These are phyloP conservation scores for Shiraia bambusicola DNA, from an alignment of 2,329 filamentous ascomycete genomes.

Conservation along the genomic window DNA sequence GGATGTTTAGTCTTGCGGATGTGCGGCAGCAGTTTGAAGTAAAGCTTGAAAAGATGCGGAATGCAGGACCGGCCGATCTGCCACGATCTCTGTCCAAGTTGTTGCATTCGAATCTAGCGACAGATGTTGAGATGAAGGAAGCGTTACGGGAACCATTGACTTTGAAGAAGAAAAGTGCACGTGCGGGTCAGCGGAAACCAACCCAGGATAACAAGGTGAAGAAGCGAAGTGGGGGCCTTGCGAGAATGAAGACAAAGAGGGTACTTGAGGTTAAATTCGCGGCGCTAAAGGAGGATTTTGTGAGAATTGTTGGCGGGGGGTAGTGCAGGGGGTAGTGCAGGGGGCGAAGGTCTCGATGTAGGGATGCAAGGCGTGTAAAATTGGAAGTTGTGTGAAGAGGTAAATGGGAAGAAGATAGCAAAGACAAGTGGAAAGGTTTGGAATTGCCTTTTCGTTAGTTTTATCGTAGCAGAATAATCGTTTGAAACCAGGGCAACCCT, in stretches of 20 bases:
- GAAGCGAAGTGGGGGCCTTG: not conserved
- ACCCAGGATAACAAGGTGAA: not conserved
- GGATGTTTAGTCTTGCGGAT: not conserved
- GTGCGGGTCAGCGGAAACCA: not conserved
- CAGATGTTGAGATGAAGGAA: conserved; percentile 4
- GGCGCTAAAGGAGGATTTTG: not conserved
- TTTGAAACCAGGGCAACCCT: not conserved
- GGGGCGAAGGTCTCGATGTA: not conserved
- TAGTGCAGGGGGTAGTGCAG: not conserved
- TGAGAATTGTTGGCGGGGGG: not conserved
- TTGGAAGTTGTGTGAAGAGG: not conserved
- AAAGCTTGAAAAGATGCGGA: conserved; percentile 2
- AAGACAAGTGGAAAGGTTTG: not conserved
- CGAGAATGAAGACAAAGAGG: conserved; percentile 1
- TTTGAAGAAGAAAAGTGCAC: not conserved
- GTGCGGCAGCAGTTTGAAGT: not conserved
- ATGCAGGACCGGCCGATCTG: conserved; percentile 4
- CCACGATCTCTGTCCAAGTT: conserved; percentile 2
- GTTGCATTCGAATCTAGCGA: conserved; percentile 12
- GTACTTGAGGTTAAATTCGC: conserved; percentile 3
- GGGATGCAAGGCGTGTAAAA: too few relatives aligned
- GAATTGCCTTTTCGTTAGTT: not conserved
- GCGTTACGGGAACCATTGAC: conserved; percentile 4
- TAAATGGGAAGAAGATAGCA: not conserved
- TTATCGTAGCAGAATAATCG: not conserved